phyloP scores from a whole-genome alignment of 108 stramenopile species.

The Cyclotella atomus region DNA sequence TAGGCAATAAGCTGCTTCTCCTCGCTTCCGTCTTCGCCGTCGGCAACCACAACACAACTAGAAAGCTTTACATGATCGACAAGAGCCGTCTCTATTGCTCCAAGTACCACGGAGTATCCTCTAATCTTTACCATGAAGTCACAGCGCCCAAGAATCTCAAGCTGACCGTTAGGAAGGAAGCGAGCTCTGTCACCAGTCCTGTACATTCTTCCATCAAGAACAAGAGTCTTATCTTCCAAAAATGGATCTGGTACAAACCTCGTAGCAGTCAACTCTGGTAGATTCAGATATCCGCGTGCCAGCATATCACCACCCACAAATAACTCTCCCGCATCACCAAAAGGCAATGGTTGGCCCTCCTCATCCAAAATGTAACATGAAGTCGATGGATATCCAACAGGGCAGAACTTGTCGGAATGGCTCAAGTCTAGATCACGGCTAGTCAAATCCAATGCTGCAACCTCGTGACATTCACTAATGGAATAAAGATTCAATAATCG shows the following conservation, averaged over 20 bases:
- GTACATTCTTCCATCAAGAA: slow-evolving; percentile 55
- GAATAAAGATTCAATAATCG: slow-evolving; percentile 73
- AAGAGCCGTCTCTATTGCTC: slow-evolving; percentile 72
- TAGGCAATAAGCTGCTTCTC: slow-evolving; percentile 86
- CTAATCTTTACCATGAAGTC: slow-evolving; percentile 89
- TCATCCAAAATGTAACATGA: slow-evolving; percentile 63
- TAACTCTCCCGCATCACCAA: slow-evolving; percentile 55
- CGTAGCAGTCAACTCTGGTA: slow-evolving; percentile 72
- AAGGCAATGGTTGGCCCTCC: slow-evolving; percentile 48
- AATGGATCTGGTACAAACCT: slow-evolving; percentile 63
- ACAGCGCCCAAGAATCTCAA: slow-evolving; percentile 81
- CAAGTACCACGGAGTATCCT: slow-evolving; percentile 80
- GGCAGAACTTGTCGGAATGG: slow-evolving; percentile 51
- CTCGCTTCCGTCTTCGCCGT: slow-evolving; percentile 72
- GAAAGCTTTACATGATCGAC: slow-evolving; percentile 54
- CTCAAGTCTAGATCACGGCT: slow-evolving; percentile 25
- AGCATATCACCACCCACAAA: slow-evolving; percentile 78
- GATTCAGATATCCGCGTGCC: slow-evolving; percentile 77
- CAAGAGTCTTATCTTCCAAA: neutral
- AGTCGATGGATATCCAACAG: slow-evolving; percentile 35
- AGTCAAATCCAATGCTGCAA: slow-evolving; percentile 57
- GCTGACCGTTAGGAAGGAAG: slow-evolving; percentile 69
- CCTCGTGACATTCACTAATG: slow-evolving; percentile 81
- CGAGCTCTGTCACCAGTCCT: slow-evolving; percentile 76
- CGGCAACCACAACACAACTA: slow-evolving; percentile 68